These are phyloP conservation scores for Calonectria crousiana DNA, from an alignment of 2,329 filamentous ascomycete species.

Conservation along the genomic window DNA sequence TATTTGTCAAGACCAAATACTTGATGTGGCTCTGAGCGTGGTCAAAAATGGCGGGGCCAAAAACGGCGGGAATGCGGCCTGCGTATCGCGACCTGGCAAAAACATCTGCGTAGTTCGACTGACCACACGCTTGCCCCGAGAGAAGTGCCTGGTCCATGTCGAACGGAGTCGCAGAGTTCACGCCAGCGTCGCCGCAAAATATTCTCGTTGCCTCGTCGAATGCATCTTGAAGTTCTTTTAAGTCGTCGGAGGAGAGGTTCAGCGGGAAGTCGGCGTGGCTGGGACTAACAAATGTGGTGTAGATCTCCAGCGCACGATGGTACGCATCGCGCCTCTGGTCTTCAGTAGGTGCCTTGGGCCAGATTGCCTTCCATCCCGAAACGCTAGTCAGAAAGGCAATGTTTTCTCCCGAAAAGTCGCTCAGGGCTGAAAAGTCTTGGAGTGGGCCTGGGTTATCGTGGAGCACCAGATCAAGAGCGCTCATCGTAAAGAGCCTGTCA, in stretches of 20 bases:
- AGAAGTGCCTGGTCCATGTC: slow-evolving; percentile 22
- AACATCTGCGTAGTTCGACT: not conserved
- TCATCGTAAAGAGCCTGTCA: slow-evolving; percentile 68
- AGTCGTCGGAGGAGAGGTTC: slow-evolving; percentile 70
- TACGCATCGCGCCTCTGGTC: slow-evolving; percentile 58
- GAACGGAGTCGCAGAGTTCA: slow-evolving; percentile 56
- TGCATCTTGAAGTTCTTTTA: slow-evolving; percentile 63
- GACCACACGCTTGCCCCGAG: not conserved
- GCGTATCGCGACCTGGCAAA: slow-evolving; percentile 44
- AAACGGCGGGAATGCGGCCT: slow-evolving; percentile 60
- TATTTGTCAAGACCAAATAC: slow-evolving; percentile 76
- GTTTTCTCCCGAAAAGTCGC: slow-evolving; percentile 78
- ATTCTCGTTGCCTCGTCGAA: slow-evolving; percentile 65
- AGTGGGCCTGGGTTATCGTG: slow-evolving; percentile 68
- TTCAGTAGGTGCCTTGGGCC: slow-evolving; percentile 19
- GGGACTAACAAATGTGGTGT: slow-evolving; percentile 69
- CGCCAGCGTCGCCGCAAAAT: slow-evolving; percentile 52
- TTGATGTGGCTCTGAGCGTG: slow-evolving; percentile 71
- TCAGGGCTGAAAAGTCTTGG: slow-evolving; percentile 71
- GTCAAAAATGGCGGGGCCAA: slow-evolving; percentile 68
- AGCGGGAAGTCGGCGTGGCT: slow-evolving; percentile 73
- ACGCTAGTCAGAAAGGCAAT: slow-evolving; percentile 74
- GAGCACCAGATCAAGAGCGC: slow-evolving; percentile 71
- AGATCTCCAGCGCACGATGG: slow-evolving; percentile 71
- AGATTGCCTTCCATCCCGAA: slow-evolving; percentile 63